These are phyloP conservation scores for Kuraishia hungarica DNA, from an alignment of 805 yeast genomes.

Conservation along the genomic window DNA sequence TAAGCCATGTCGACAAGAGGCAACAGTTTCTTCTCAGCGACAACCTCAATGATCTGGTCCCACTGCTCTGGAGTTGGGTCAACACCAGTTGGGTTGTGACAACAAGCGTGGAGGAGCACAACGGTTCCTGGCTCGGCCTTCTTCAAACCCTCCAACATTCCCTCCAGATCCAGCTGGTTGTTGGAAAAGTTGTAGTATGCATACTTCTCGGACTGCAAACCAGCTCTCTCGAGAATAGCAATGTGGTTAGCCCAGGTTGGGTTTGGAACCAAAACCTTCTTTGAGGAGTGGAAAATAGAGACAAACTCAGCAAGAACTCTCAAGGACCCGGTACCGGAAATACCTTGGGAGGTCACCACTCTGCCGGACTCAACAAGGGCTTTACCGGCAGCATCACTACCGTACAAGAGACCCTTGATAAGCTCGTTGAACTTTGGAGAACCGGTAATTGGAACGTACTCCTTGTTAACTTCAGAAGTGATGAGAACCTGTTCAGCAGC, in stretches of 20 bases:
- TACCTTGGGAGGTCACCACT: slow-evolving; percentile 77
- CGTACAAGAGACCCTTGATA: slow-evolving; percentile 66
- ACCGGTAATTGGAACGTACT: slow-evolving; percentile 84
- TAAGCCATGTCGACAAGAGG: slow-evolving; percentile 92
- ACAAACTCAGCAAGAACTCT: slow-evolving; percentile 79
- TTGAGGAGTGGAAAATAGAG: slow-evolving; percentile 43
- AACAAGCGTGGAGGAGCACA: slow-evolving; percentile 85
- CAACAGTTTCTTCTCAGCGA: slow-evolving; percentile 50
- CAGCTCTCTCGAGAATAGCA: slow-evolving; percentile 70
- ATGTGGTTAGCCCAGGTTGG: slow-evolving; percentile 96
- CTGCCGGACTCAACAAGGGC: slow-evolving; percentile 50
- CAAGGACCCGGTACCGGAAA: slow-evolving; percentile 93
- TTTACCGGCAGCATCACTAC: slow-evolving; percentile 51
- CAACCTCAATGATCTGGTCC: slow-evolving; percentile 61
- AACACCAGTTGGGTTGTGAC: slow-evolving; percentile 96
- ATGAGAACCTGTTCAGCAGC: slow-evolving; percentile 48
- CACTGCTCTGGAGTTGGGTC: slow-evolving; percentile 81
- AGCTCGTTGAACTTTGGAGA: slow-evolving; percentile 54
- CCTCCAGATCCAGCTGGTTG: slow-evolving; percentile 58
- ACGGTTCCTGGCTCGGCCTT: slow-evolving; percentile 49
- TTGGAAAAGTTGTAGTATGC: slow-evolving; percentile 58
- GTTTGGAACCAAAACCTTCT: slow-evolving; percentile 63
- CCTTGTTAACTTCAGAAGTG: slow-evolving; percentile 56
- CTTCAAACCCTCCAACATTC: slow-evolving; percentile 50
- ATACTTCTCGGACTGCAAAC: slow-evolving; percentile 54